Base-by-base conservation (phyloP, 2,329 filamentous ascomycete species). In the Keithomyces neogunnii region DNA sequence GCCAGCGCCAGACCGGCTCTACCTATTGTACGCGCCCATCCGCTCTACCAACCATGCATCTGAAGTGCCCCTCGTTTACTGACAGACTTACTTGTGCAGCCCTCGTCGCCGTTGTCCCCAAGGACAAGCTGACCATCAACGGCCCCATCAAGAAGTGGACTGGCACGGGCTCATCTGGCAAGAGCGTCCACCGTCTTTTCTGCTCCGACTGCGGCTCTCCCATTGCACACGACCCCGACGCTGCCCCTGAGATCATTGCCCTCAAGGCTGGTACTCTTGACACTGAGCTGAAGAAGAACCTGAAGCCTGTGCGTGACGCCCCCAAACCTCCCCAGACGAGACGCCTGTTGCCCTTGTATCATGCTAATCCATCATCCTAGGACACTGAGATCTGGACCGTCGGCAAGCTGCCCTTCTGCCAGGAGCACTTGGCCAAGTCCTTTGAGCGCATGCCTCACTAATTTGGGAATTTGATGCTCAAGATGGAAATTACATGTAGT, bases 361-460 rank as follows among this genome's bases (percentile, higher is more conserved):
- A 28, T 4, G 31, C 48, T 39, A 19, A 52, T 32, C 3, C 2
- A n/a, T 29, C n/a, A 3, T 26, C n/a, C 3, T 30, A 81, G 76
- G 76, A 82, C 59, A 83, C 80, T 58, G 83, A 86, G 70, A 86
- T 86, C 69, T 86, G 83, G 82, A 84, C 81, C 47, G 77, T 73
- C 56, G 66, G 78, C 71, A 86, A 86, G 76, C 75, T 86, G 57
- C 82, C 83, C 13, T 86, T 86, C 72, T 84, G 82, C 72, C 73
- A 80, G 72, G 83, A 86, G 73, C 68, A 77, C 58, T 72, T 86
- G 55, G 79, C 72, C 47, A 78, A 85, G 65, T 73, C 81, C 3
- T 85, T 85, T 65, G 65, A 76, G 61, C 69, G 82, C 66, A 85
- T 86, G 82, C 82, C 81, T 10, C 63, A 80, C 64, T 81, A 76